Percentiles rank a stretch among this genome's conserved stretches.
These are phyloP conservation scores for Podaxis pistillaris DNA, from an alignment of 768 basidiomycete genomes.

Conservation along the genomic window DNA sequence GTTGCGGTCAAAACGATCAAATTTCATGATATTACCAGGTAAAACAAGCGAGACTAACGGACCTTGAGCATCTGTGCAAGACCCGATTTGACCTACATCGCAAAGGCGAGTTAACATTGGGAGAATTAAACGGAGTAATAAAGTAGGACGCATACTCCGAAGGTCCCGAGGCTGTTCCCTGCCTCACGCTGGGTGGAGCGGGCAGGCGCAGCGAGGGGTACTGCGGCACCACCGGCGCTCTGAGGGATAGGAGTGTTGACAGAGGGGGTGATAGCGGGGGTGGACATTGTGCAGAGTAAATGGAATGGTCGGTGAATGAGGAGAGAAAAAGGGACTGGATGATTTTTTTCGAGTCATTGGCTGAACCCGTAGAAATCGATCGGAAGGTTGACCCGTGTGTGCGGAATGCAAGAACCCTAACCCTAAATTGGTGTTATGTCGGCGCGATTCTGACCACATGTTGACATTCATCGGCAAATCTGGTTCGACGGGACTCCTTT, in stretches of 20 bases:
- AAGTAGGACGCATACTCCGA: slow-evolving; percentile 47
- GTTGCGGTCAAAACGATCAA: slow-evolving; percentile 15
- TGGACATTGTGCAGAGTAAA: slow-evolving; percentile 23
- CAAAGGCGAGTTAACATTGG: neutral
- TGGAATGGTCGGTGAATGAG: slow-evolving; percentile 14
- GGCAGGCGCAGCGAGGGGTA: slow-evolving; percentile 48
- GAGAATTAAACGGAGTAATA: slow-evolving; percentile 14
- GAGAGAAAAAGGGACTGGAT: slow-evolving; percentile 3
- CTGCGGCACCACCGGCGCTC: slow-evolving; percentile 37
- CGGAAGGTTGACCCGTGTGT: slow-evolving; percentile 15
- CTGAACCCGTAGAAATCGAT: slow-evolving; percentile 20
- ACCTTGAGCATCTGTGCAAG: slow-evolving; percentile 98
- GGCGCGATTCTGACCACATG: neutral
- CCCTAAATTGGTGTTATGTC: slow-evolving; percentile 23
- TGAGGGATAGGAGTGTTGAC: slow-evolving; percentile 36
- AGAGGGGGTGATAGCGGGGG: slow-evolving; percentile 26
- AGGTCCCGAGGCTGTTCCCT: slow-evolving; percentile 66
- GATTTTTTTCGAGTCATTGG: slow-evolving; percentile 15
- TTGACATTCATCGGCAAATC: neutral
- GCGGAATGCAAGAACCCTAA: slow-evolving; percentile 26
- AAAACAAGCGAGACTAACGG: slow-evolving; percentile 17
- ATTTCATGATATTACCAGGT: slow-evolving; percentile 10
- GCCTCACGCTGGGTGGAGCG: slow-evolving; percentile 51
- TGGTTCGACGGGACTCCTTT: neutral
- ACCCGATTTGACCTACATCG: slow-evolving; percentile 80